Conservation (phyloP, 257 asterid species). For the Solanum virginianum region DNA sequence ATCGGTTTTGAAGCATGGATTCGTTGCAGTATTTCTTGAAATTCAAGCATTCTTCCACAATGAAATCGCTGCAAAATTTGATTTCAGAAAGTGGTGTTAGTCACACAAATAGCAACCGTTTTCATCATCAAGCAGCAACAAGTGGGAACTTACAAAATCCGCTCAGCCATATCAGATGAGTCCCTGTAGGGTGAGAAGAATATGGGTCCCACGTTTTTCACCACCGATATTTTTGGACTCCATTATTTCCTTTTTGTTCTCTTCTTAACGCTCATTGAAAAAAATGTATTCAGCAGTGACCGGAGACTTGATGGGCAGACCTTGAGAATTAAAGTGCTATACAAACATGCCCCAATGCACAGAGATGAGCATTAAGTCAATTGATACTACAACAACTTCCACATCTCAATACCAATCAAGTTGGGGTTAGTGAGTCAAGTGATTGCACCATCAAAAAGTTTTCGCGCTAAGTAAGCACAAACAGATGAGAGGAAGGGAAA, state of each 20-base stretch:
- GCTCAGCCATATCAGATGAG: constrained; percentile 60
- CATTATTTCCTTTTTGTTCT: too few species aligned
- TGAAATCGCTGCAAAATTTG: constrained; percentile 47
- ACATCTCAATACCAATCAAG: not conserved
- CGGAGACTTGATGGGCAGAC: constrained; percentile 54
- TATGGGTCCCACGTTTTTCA: too few species aligned
- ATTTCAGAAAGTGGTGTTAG: not conserved
- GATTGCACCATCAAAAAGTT: not conserved
- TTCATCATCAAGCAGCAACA: not conserved
- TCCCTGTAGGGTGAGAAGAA: too few species aligned
- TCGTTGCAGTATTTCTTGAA: constrained; percentile 88
- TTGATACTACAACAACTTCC: not conserved
- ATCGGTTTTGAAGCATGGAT: constrained; percentile 17
- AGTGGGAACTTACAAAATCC: constrained; percentile 50
- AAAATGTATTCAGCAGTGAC: constrained; percentile 38
- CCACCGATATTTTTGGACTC: too few species aligned
- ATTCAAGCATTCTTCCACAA: constrained; percentile 63
- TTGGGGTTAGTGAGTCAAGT: not conserved
- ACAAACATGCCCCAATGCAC: not conserved
- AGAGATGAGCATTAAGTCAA: not conserved
- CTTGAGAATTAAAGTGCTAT: constrained; percentile 63
- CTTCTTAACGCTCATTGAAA: too few species aligned
- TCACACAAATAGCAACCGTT: not conserved
- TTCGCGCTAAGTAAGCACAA: not conserved
- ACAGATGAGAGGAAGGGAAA: not conserved